These are phyloP conservation scores for Periconia digitata DNA, from an alignment of 2,329 filamentous ascomycete genomes.

Conservation along the genomic window DNA sequence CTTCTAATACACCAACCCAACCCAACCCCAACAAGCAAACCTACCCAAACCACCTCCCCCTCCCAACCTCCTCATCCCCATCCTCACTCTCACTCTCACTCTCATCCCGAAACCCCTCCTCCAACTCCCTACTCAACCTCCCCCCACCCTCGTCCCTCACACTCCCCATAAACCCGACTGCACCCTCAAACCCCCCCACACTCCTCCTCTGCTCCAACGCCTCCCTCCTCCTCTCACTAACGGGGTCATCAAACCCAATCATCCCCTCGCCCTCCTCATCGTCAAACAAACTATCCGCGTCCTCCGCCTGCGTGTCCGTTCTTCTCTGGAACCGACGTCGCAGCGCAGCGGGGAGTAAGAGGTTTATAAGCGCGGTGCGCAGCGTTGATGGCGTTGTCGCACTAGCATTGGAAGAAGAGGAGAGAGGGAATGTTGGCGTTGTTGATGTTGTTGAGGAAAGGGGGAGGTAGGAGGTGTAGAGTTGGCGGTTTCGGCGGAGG, in stretches of 20 bases:
- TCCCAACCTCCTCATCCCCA: conserved; percentile 28
- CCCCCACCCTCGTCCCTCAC: conserved; percentile 31
- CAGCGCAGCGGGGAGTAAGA: conserved; percentile 37
- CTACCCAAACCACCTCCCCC: too few relatives aligned
- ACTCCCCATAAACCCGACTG: conserved; percentile 66
- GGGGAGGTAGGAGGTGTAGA: conserved; percentile 50
- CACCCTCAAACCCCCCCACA: conserved; percentile 53
- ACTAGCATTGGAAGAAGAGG: conserved; percentile 42
- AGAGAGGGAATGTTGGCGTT: conserved; percentile 33
- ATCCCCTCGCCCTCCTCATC: conserved; percentile 51
- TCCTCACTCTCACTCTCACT: conserved; percentile 58
- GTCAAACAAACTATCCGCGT: conserved; percentile 42
- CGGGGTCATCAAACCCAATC: conserved; percentile 47
- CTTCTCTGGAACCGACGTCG: conserved; percentile 32
- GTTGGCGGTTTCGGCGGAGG: conserved; percentile 46
- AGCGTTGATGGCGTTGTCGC: conserved; percentile 20
- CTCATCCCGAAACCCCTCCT: conserved; percentile 74
- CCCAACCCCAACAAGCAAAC: too few relatives aligned
- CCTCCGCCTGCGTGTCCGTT: conserved; percentile 33
- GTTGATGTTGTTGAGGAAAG: conserved; percentile 30
- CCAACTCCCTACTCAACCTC: conserved; percentile 45
- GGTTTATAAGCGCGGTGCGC: conserved; percentile 36
- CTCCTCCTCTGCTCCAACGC: conserved; percentile 43
- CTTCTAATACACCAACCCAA: background rate
- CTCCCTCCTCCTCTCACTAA: conserved; percentile 40